A percentile compares a stretch with the other conserved stretches of the same genome.
Conservation (phyloP, 768 basidiomycete genomes). For the Imleria badia region DNA sequence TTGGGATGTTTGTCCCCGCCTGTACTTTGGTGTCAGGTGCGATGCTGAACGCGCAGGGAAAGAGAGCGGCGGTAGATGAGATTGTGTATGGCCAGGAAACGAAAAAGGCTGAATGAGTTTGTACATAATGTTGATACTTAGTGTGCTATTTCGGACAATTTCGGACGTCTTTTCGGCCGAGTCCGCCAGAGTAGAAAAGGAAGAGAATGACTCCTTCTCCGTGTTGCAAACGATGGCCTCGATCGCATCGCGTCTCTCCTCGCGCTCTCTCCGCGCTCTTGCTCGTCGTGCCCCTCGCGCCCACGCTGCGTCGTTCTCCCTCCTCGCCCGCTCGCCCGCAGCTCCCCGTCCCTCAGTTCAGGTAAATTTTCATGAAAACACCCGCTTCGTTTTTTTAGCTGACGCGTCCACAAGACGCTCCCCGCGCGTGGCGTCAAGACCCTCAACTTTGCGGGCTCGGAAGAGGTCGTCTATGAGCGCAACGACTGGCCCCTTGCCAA, state of each 20-base stretch:
- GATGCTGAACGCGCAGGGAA: slow-evolving; percentile 38
- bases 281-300: slow-evolving; percentile 64
- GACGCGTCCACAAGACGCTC: slow-evolving; percentile 32
- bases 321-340: slow-evolving; percentile 50
- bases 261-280: slow-evolving; percentile 61
- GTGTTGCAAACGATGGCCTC: slow-evolving; percentile 53
- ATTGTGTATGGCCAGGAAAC: slow-evolving; percentile 42
- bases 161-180: slow-evolving; percentile 19
- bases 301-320: slow-evolving; percentile 64
- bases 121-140: not conserved
- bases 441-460: slow-evolving; percentile 92
- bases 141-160: slow-evolving; percentile 9
- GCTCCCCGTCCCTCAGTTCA: slow-evolving; percentile 23
- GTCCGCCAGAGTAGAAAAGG: slow-evolving; percentile 11
- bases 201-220: not conserved
- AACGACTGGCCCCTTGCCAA: slow-evolving; percentile 97
- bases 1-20: slow-evolving; percentile 73
- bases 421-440: slow-evolving; percentile 85
- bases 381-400: slow-evolving; percentile 1
- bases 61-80: slow-evolving; percentile 38
- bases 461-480: slow-evolving; percentile 93
- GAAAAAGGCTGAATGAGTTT: slow-evolving; percentile 23
- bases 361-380: slow-evolving; percentile 34
- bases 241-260: slow-evolving; percentile 58
- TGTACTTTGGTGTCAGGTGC: slow-evolving; percentile 46